Evolutionary conservation across 352 stramenopile genomes (phyloP).

Genomic region (Globisporangium nagaii): DNA sequence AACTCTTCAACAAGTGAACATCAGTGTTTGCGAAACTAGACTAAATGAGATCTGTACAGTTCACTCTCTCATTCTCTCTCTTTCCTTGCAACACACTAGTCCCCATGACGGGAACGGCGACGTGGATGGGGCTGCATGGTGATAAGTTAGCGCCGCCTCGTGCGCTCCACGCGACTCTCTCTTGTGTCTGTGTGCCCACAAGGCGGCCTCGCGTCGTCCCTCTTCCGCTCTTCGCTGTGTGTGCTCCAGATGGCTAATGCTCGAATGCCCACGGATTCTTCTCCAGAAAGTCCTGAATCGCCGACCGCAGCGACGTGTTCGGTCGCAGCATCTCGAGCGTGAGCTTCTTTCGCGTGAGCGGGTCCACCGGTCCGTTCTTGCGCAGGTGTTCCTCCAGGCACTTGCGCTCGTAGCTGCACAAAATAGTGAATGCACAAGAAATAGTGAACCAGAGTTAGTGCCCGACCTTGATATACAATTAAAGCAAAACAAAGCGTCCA

Average conservation of each 20-base stretch:
- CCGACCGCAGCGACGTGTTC: constrained; percentile 56
- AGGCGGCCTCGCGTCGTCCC: not conserved
- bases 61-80: too few species aligned
- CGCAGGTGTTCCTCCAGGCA: constrained; percentile 67
- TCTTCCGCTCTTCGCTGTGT: not conserved
- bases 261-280: constrained; percentile 77
- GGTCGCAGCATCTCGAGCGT: constrained; percentile 68
- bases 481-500: too few species aligned
- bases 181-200: not conserved
- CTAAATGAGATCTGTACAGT: too few species aligned
- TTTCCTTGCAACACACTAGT: too few species aligned
- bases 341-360: constrained; percentile 57
- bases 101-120: too few species aligned
- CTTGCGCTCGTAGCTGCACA: constrained; percentile 44
- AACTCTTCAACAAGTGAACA: too few species aligned
- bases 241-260: constrained; percentile 18
- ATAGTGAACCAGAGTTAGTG: not conserved
- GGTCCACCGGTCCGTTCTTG: constrained; percentile 62
- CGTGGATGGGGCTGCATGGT: too few species aligned
- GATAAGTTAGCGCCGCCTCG: constrained; percentile 1
- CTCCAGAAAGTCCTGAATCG: constrained; percentile 72
- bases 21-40: too few species aligned
- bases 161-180: not conserved
- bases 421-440: constrained; percentile 1
- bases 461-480: not conserved